A percentile compares a stretch with the other conserved stretches of the same genome.
Evolutionary conservation across 208 protist species (phyloP).

Genomic region (Wallacemonas rigidus): DNA sequence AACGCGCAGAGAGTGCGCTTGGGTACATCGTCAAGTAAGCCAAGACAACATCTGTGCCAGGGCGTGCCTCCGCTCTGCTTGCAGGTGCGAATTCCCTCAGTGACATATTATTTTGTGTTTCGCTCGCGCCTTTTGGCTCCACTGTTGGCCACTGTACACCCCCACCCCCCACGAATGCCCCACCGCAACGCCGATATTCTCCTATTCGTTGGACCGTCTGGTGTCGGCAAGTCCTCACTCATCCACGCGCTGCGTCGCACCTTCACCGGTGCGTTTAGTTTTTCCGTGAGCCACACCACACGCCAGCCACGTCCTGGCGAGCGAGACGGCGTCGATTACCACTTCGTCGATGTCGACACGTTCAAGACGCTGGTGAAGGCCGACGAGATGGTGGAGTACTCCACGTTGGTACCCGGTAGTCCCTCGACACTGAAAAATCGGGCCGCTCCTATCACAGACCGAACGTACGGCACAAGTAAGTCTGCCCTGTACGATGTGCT

Average conservation of each 20-base stretch:
- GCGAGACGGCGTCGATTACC: constrained; percentile 81
- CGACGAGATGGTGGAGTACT: constrained; percentile 82
- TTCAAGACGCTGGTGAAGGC: constrained; percentile 58
- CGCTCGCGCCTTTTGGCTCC: constrained; percentile 8
- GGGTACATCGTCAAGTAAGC: too few relatives aligned
- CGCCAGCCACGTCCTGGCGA: constrained; percentile 74
- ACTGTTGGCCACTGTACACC: constrained; percentile 12
- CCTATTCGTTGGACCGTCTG: constrained; percentile 85
- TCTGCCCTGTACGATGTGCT: constrained; percentile 59
- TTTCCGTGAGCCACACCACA: constrained; percentile 91
- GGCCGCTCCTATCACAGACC: constrained; percentile 7
- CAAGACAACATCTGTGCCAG: too few relatives aligned
- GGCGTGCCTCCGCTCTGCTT: too few relatives aligned
- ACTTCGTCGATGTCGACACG: constrained; percentile 63
- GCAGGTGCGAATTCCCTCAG: too few relatives aligned
- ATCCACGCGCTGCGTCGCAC: constrained; percentile 56
- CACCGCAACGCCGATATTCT: constrained; percentile 48
- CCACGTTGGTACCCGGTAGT: constrained; percentile 20
- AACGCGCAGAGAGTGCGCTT: too few relatives aligned
- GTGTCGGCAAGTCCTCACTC: constrained; percentile 89
- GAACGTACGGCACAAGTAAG: constrained; percentile 87
- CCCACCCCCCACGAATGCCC: constrained; percentile 14
- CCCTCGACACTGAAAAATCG: constrained; percentile 4
- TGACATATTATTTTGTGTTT: constrained; percentile 10
- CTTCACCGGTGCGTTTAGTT: constrained; percentile 72